Base-by-base conservation (phyloP, 2,329 filamentous ascomycete genomes). In the Aspergillus sp. region DNA sequence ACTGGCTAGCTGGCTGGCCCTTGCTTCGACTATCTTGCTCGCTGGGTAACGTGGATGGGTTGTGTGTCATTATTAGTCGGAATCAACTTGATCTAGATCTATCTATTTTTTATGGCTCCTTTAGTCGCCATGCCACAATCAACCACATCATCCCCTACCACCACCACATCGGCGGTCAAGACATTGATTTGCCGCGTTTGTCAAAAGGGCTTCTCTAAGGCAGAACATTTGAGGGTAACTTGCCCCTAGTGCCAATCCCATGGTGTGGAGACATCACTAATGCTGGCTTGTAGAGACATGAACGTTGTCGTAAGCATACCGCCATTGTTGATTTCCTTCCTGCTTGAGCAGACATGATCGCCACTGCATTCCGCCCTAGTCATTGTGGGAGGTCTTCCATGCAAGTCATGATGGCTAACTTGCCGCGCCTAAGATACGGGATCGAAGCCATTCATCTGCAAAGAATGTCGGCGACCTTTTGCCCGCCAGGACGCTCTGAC, bases 401-500 rank as follows among this genome's bases (percentile, higher is more conserved):
- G 23, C 36, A 49, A 38, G 48, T 17, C 58, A 55, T 54, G 58
- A 58, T 56, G 39, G 60, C 69, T 72, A 57, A 74, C 63, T 45
- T 47, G 60, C 19, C 55, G 28, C n/a, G 17, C 17, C 41, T 12
- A 65, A 78, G 76, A 79, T 62, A 79, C 77, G 47, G 77, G 77
- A 50, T 72, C 73, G 10, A 77, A 76, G 64, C 78, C 78, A 17
- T 80, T 75, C 56, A 67, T 72, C 50, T 80, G 78, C 64, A 76
- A 74, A 66, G 69, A 74, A 53, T 80, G 78, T 61, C 67, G 69
- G 17, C 69, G 78, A 49, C 73, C 77, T 4, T 80, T 80, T 67
- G 75, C 76, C 17, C 72, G 78, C 49, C 76, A 80, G 63, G 78
- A 80, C 68, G 77, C 78, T 15, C 73, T 80, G n/a, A 74, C 74